These are phyloP conservation scores for Debaryomyces psychrophilus DNA, from an alignment of 1,139 yeast genomes.

Conservation along the genomic window DNA sequence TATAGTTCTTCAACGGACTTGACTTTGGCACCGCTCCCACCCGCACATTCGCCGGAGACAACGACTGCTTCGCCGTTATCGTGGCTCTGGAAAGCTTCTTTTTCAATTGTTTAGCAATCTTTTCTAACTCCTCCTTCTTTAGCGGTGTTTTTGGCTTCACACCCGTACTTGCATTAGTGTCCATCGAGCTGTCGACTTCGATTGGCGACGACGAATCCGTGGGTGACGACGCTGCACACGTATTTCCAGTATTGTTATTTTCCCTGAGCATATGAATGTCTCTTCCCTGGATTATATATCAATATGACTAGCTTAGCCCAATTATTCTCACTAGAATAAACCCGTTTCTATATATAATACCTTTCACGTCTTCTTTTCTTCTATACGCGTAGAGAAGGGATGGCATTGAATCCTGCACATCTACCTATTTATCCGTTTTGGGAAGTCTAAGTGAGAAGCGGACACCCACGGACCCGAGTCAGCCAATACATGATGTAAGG, in stretches of 20 bases:
- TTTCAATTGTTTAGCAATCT: slow-evolving; percentile 50
- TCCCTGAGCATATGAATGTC: slow-evolving; percentile 13
- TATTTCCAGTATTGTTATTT: slow-evolving; percentile 10
- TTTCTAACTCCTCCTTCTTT: slow-evolving; percentile 50
- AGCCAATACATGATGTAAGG: background rate
- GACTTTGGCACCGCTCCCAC: slow-evolving; percentile 22
- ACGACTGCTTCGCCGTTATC: slow-evolving; percentile 48
- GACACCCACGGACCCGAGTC: background rate
- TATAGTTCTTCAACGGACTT: slow-evolving; percentile 37
- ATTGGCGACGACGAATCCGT: slow-evolving; percentile 6
- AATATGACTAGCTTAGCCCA: background rate
- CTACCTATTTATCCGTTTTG: slow-evolving; percentile 8
- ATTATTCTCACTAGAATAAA: background rate
- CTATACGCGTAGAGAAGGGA: slow-evolving; percentile 11
- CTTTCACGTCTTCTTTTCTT: slow-evolving; percentile 2
- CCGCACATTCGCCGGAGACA: slow-evolving; percentile 29
- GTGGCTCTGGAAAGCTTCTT: slow-evolving; percentile 49
- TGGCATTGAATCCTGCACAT: slow-evolving; percentile 5
- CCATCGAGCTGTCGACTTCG: slow-evolving; percentile 9
- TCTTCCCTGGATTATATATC: background rate
- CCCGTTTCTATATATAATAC: slow-evolving; percentile 5
- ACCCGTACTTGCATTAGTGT: slow-evolving; percentile 1
- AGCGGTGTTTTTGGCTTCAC: slow-evolving; percentile 40
- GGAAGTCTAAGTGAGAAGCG: slow-evolving; percentile 9
- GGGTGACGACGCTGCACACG: slow-evolving; percentile 7